Base-by-base conservation (phyloP, 2,329 filamentous ascomycete species). In the Penicillium vulpinum region DNA sequence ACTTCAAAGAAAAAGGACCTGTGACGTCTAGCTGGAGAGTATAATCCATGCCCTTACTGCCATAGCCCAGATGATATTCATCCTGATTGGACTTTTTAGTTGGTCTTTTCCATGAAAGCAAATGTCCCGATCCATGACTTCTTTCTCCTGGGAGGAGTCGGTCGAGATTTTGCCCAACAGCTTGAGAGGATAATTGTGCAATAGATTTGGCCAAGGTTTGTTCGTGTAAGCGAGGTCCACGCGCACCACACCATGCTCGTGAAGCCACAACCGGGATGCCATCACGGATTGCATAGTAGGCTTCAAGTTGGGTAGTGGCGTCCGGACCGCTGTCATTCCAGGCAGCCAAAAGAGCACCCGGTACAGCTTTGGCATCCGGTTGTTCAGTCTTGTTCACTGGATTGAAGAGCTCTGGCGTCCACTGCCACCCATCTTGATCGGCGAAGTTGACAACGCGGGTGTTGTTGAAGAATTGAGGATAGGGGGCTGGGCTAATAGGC, bases 241-340 rank as follows among this genome's bases (percentile, higher is more conserved):
- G 67, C n/a, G 74, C 74, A 0, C 82, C 81, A 15, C 79, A 77
- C 81, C 82, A 84, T 57, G 82, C 78, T 62, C 82, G 82, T 56
- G 83, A 79, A 0, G 74, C 81, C 15, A 84, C 69, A 0, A 80
- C 78, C 0, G 82, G 80, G 18, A 84, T 76, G 0, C 79, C 79
- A n/a, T 79, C 59, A 2, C 77, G 73, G 69, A 81, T 80, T 1
- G 80, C 74, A 58, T 82, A 82, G 59, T 81, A 84, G 0, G 79
- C 75, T 63, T 84, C 82, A 1, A 79, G 75, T 55, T 80, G 80
- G 0, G 79, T 79, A 0, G 78, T 77, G 3, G 81, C 77, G 58
- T 83, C 83, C 0, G 78, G 72, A 1, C 82, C 82, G 48, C 80
- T 82, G 59, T 85, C 82, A 56, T 83, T 84, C 82, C 82, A 84